phyloP scores from a whole-genome alignment of 768 basidiomycete genomes.

The Naganishia antarctica region DNA sequence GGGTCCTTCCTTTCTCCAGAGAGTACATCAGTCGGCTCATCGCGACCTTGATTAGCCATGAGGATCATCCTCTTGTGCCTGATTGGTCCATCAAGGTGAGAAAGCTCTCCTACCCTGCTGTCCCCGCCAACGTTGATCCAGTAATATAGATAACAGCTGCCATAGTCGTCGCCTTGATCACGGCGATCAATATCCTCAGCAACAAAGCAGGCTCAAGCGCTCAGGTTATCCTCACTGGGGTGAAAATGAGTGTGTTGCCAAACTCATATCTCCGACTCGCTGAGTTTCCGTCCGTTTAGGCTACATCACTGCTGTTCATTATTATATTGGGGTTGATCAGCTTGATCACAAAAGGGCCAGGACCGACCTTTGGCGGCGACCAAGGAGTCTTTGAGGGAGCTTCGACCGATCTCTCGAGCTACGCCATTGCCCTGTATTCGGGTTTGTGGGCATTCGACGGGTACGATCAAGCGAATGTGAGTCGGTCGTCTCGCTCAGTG shows the following conservation, averaged over 20 bases:
- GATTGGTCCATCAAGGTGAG: conserved; percentile 75
- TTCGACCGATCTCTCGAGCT: conserved; percentile 71
- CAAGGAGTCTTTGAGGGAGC: conserved; percentile 64
- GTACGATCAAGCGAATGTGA: conserved; percentile 68
- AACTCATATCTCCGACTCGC: no score
- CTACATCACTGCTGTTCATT: conserved; percentile 54
- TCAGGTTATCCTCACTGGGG: conserved; percentile 76
- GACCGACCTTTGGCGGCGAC: conserved; percentile 26
- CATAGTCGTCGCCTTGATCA: conserved; percentile 66
- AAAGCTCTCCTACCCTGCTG: not conserved
- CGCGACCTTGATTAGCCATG: conserved; percentile 68
- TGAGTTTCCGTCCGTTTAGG: conserved; percentile 33
- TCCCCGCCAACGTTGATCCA: not conserved
- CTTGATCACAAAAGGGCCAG: conserved; percentile 36
- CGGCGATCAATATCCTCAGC: conserved; percentile 71
- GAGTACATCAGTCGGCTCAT: conserved; percentile 90
- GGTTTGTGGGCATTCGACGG: conserved; percentile 93
- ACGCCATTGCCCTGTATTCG: conserved; percentile 90
- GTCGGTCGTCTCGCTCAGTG: conserved; percentile 2
- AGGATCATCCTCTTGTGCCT: conserved; percentile 56
- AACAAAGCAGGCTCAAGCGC: conserved; percentile 72
- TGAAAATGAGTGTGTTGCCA: conserved; percentile 83
- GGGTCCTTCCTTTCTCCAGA: conserved; percentile 29
- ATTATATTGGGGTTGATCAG: conserved; percentile 70
- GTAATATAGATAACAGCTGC: conserved; percentile 60